Conservation (phyloP, 78 protist genomes). For the Monosiga brevicollis region DNA sequence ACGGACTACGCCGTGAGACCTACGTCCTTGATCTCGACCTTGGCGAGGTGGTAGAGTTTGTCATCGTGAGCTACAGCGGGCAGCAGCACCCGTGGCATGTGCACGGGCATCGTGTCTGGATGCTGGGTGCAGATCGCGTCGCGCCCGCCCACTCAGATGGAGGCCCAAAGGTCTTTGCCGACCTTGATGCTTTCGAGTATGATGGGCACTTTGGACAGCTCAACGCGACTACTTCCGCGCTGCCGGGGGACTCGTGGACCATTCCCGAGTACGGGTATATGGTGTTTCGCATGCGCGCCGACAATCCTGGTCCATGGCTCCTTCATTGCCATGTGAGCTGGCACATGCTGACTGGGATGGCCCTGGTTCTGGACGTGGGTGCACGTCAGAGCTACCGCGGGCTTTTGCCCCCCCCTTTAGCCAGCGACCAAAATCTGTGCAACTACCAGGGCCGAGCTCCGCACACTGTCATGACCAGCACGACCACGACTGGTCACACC, state of each 20-base stretch:
- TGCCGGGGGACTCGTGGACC: background rate
- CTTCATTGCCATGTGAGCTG: slow-evolving; percentile 18
- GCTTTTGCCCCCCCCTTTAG: too few relatives aligned
- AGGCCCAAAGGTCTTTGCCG: background rate
- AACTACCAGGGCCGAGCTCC: too few relatives aligned
- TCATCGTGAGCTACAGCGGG: background rate
- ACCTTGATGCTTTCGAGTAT: background rate
- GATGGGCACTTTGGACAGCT: background rate
- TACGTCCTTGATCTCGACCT: background rate
- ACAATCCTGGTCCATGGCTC: slow-evolving; percentile 20
- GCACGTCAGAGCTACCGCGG: background rate
- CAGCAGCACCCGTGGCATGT: slow-evolving; percentile 15
- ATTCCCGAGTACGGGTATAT: slow-evolving; percentile 10
- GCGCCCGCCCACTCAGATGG: background rate
- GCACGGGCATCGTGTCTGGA: background rate
- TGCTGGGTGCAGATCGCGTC: background rate
- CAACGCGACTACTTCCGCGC: background rate
- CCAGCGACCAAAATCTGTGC: too few relatives aligned
- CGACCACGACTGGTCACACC: too few relatives aligned
- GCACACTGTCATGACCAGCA: too few relatives aligned
- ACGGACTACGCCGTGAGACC: too few relatives aligned
- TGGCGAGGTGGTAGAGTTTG: background rate
- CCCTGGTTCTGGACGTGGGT: slow-evolving; percentile 1
- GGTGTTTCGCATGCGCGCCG: background rate
- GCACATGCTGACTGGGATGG: slow-evolving; percentile 3